Conservation (phyloP, 179 eudicot genomes). For the Silene coronaria region DNA sequence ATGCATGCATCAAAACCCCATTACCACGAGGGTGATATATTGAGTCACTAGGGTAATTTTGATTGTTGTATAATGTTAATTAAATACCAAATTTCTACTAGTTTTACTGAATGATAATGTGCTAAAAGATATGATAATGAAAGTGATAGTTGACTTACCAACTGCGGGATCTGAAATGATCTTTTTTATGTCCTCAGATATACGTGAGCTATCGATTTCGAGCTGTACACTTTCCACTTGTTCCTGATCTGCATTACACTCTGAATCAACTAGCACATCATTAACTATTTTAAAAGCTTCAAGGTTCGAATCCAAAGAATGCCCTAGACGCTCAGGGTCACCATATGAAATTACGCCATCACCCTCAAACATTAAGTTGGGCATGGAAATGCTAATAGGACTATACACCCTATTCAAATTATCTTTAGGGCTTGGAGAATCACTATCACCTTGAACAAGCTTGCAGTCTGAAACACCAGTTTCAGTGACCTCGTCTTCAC, state of each 20-base stretch:
- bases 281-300: constrained; percentile 29
- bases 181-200: constrained; percentile 30
- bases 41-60: neutral
- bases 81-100: neutral
- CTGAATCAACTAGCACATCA: constrained; percentile 18
- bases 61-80: neutral
- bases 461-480: constrained; percentile 17
- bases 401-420: constrained; percentile 31
- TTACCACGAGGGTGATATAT: neutral
- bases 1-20: neutral
- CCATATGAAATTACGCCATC: constrained; percentile 27
- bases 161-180: constrained; percentile 41
- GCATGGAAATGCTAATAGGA: constrained; percentile 49
- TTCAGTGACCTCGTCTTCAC: constrained; percentile 31
- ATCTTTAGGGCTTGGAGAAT: constrained; percentile 22
- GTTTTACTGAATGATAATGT: neutral
- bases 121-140: neutral
- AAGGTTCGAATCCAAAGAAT: constrained; percentile 48
- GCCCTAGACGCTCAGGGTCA: constrained; percentile 30
- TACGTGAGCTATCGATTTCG: constrained; percentile 21
- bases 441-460: constrained; percentile 27
- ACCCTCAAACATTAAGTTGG: constrained; percentile 35
- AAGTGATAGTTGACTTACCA: constrained; percentile 44
- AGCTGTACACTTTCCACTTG: constrained; percentile 20
- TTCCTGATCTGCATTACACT: constrained; percentile 18